A percentile compares a stretch with the other conserved stretches of the same genome.
phyloP scores from a whole-genome alignment of 2,329 filamentous ascomycete genomes.

The Cladosporium sp. region DNA sequence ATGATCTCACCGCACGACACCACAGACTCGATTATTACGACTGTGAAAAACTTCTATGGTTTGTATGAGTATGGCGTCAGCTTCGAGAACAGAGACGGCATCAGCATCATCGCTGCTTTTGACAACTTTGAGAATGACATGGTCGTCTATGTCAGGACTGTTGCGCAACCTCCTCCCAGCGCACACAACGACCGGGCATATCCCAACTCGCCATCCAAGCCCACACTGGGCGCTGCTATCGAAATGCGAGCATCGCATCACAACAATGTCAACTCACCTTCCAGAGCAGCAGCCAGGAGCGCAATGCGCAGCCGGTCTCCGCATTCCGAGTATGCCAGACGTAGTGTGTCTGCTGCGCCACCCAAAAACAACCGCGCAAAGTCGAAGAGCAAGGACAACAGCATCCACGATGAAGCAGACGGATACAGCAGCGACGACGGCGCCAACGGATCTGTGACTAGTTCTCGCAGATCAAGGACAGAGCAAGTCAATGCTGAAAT shows the following conservation, averaged over 20 bases:
- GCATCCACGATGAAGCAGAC: constrained; percentile 64
- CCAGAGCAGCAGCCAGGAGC: constrained; percentile 68
- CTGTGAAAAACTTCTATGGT: constrained; percentile 98
- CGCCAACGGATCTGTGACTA: constrained; percentile 69
- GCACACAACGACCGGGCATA: constrained; percentile 26
- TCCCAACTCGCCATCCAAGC: constrained; percentile 50
- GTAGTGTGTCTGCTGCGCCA: constrained; percentile 77
- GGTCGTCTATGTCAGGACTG: constrained; percentile 79
- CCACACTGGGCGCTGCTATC: constrained; percentile 63
- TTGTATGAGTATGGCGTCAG: constrained; percentile 89
- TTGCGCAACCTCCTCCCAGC: constrained; percentile 27
- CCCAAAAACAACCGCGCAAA: constrained; percentile 52
- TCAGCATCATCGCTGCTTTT: constrained; percentile 90
- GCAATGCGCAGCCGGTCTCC: constrained; percentile 81
- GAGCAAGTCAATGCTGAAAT: constrained; percentile 96
- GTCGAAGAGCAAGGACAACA: constrained; percentile 43
- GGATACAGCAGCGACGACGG: constrained; percentile 88
- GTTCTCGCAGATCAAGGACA: constrained; percentile 71
- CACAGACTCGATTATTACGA: constrained; percentile 95
- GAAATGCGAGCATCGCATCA: constrained; percentile 62
- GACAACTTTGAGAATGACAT: constrained; percentile 94
- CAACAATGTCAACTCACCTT: constrained; percentile 62
- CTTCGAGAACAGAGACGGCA: constrained; percentile 88
- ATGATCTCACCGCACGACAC: constrained; percentile 95
- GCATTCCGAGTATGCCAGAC: constrained; percentile 65